Conservation (phyloP, 306 rosid genomes). For the Luffa aegyptiaca region DNA sequence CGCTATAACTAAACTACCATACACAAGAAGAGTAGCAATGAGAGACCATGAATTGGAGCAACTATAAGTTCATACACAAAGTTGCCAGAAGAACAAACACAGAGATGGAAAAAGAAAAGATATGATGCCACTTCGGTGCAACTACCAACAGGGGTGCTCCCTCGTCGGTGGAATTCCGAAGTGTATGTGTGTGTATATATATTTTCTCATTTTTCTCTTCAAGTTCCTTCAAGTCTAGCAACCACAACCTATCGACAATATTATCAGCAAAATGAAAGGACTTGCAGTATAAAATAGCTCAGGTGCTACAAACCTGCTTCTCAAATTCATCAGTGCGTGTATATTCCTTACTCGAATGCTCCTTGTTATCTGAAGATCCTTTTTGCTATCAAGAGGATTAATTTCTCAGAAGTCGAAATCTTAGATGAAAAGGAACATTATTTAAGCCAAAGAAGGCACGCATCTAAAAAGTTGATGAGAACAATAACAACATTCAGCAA, state of each 20-base stretch:
- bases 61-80: too few species aligned
- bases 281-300: background rate
- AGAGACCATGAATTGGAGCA: too few species aligned
- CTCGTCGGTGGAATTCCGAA: background rate
- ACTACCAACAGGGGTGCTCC: too few species aligned
- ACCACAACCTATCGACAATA: constrained; percentile 18
- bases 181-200: background rate
- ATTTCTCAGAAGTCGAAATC: background rate
- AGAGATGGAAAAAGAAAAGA: too few species aligned
- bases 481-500: background rate
- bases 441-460: background rate
- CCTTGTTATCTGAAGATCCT: constrained; percentile 2
- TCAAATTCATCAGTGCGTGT: constrained; percentile 1
- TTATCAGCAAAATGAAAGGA: background rate
- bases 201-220: constrained; percentile 6
- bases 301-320: constrained; percentile 14
- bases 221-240: background rate
- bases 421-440: background rate
- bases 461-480: background rate
- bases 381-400: background rate
- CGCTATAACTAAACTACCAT: background rate
- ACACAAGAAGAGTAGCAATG: background rate
- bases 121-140: background rate
- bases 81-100: too few species aligned
- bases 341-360: background rate